Evolutionary conservation across 192 early-diverging fungal genomes (phyloP).

Genomic region (Linnemannia exigua): DNA sequence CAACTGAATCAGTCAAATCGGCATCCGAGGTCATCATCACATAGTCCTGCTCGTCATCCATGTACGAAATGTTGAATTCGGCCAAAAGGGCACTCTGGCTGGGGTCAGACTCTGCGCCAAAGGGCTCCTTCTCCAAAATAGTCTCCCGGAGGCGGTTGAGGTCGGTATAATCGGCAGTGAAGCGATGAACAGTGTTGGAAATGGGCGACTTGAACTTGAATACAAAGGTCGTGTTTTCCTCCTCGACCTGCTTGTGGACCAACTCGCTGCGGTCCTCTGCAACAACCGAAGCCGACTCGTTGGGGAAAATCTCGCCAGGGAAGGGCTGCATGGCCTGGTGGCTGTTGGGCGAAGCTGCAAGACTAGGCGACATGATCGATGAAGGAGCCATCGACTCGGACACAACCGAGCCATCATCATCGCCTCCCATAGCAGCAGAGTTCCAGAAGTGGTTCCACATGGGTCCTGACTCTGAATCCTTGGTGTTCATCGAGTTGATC

Average conservation of each 20-base stretch:
- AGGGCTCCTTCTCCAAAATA: conserved; percentile 71
- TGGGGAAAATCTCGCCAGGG: conserved; percentile 69
- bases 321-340: conserved; percentile 59
- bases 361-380: conserved; percentile 57
- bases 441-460: conserved; percentile 89
- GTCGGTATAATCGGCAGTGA: conserved; percentile 71
- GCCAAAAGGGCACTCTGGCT: conserved; percentile 57
- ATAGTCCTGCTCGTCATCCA: conserved; percentile 94
- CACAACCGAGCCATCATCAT: conserved; percentile 73
- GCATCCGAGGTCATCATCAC: conserved; percentile 83
- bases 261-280: conserved; percentile 60
- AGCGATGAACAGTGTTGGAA: conserved; percentile 80
- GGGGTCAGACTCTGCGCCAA: conserved; percentile 64
- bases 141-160: conserved; percentile 67
- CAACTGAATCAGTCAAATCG: conserved; percentile 88
- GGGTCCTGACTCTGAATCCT: conserved; percentile 68
- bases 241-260: conserved; percentile 55
- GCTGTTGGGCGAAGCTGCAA: conserved; percentile 60
- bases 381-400: conserved; percentile 71
- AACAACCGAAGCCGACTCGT: conserved; percentile 68
- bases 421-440: conserved; percentile 72
- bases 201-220: conserved; percentile 85
- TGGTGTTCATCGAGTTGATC: conserved; percentile 76
- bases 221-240: conserved; percentile 61
- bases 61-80: conserved; percentile 77